These are phyloP conservation scores for Curvularia verruculosa DNA, from an alignment of 2,329 filamentous ascomycete species.

Conservation along the genomic window DNA sequence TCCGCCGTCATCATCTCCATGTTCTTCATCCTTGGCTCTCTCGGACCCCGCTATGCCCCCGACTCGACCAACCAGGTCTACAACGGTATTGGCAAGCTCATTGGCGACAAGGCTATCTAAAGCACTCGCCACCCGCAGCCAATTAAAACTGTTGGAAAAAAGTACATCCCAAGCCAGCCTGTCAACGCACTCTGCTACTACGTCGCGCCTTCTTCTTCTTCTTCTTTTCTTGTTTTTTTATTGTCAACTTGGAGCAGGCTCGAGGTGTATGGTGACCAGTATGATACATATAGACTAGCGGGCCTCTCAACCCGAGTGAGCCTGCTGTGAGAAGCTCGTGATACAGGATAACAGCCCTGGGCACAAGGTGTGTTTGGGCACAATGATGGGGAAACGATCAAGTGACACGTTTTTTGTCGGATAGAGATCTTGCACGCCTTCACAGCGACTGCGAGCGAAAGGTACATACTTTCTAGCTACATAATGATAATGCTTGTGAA, in stretches of 20 bases:
- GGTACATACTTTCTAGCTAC: conserved; percentile 37
- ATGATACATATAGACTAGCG: conserved; percentile 45
- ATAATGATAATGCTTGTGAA: conserved; percentile 43
- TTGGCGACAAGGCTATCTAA: conserved; percentile 36
- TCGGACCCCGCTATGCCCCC: conserved; percentile 49
- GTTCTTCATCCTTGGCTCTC: conserved; percentile 69
- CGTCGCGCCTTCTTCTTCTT: conserved; percentile 17
- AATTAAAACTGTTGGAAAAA: not conserved
- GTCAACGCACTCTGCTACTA: not conserved
- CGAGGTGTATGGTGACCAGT: conserved; percentile 33
- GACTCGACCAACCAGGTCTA: conserved; percentile 45
- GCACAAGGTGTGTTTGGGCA: conserved; percentile 34
- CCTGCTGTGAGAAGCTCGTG: conserved; percentile 18
- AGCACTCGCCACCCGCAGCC: conserved; percentile 1
- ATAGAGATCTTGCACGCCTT: conserved; percentile 38
- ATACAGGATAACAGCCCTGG: conserved; percentile 18
- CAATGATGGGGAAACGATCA: conserved; percentile 38
- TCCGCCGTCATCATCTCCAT: conserved; percentile 66
- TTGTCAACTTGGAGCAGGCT: conserved; percentile 28
- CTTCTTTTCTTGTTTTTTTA: conserved; percentile 39
- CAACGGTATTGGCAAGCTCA: conserved; percentile 45
- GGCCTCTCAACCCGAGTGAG: conserved; percentile 29
- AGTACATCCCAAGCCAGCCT: not conserved
- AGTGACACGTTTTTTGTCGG: conserved; percentile 39
- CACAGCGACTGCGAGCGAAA: conserved; percentile 25